phyloP scores from a whole-genome alignment of 331 rosid genomes.

The Telfairia occidentalis region DNA sequence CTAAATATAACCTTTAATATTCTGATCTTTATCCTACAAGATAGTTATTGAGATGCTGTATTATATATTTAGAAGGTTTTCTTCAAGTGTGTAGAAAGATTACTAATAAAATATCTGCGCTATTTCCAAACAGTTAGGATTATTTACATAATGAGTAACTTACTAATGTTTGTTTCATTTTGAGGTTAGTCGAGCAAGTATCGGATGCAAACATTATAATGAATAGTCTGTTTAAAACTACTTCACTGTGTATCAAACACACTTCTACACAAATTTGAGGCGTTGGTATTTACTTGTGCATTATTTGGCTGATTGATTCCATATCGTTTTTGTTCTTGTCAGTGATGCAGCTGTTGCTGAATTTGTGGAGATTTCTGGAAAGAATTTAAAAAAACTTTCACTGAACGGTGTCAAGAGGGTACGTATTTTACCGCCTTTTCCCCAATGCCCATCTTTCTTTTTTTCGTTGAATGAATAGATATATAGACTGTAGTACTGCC shows the following conservation, averaged over 20 bases:
- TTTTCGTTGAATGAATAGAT: not conserved
- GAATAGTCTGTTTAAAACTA: not conserved
- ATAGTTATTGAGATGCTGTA: not conserved
- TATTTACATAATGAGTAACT: not conserved
- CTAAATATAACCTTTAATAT: not conserved
- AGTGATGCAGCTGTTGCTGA: conserved; percentile 90
- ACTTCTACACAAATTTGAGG: not conserved
- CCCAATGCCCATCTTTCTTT: not conserved
- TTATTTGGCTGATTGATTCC: not conserved
- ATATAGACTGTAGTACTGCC: not conserved
- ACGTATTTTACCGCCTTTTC: not conserved
- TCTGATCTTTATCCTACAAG: not conserved
- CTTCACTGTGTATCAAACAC: not conserved
- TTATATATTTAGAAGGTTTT: not conserved
- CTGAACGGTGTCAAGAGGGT: conserved; percentile 64
- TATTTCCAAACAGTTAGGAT: not conserved
- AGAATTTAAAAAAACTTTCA: conserved; percentile 49
- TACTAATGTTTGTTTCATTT: not conserved
- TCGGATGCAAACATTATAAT: not conserved
- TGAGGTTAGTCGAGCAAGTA: not conserved
- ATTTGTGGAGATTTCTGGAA: conserved; percentile 49
- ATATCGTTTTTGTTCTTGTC: conserved; percentile 8
- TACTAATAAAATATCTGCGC: not conserved
- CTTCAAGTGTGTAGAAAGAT: not conserved
- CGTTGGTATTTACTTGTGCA: not conserved